phyloP scores from a whole-genome alignment of 805 yeast genomes.

The Lipomyces spencermartinsiae region DNA sequence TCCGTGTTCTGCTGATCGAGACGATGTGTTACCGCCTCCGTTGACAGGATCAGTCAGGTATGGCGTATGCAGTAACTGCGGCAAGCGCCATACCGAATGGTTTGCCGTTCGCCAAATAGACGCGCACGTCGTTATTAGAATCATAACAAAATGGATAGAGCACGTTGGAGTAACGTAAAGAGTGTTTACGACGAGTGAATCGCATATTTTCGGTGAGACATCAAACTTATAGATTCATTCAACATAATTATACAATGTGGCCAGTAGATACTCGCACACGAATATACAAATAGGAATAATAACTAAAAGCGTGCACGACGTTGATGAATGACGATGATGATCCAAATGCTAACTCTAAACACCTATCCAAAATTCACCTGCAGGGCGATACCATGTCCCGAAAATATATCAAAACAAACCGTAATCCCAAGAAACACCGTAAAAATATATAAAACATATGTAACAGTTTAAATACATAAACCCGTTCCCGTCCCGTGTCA shows the following conservation, averaged over 20 bases:
- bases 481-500: not conserved
- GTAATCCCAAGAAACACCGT: not conserved
- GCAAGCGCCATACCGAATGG: constrained; percentile 35
- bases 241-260: not conserved
- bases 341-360: not conserved
- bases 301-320: not conserved
- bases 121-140: constrained; percentile 17
- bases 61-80: constrained; percentile 23
- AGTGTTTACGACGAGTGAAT: not conserved
- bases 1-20: constrained; percentile 16
- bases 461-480: not conserved
- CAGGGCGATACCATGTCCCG: not conserved
- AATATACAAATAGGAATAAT: not conserved
- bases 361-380: not conserved
- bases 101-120: constrained; percentile 29
- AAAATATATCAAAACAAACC: not conserved
- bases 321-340: not conserved
- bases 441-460: not conserved
- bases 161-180: constrained; percentile 28
- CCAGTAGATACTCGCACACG: not conserved
- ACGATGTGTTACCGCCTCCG: not conserved
- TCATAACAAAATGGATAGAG: constrained; percentile 30
- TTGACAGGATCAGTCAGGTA: not conserved
- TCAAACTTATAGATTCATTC: not conserved
- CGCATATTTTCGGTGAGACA: not conserved